Evolutionary conservation across 768 basidiomycete genomes (phyloP), one percentile per base, ranked within the genome.

Genomic region (Mycena galericulata): DNA sequence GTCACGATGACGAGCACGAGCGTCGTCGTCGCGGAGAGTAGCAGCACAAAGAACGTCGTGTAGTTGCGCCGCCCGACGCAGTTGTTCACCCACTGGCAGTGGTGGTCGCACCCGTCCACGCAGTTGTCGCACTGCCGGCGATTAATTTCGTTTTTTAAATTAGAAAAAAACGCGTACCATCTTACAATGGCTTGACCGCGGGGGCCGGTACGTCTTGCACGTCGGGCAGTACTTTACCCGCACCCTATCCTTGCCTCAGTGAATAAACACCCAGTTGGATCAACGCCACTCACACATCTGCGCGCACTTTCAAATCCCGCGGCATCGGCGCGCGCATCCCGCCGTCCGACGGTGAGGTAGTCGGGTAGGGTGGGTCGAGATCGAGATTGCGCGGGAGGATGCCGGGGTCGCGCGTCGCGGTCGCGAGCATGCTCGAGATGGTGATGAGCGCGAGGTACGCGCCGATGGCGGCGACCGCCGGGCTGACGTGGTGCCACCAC

Each of bases 21-120:
- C 3, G 92, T 90, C 45, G 89, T 80, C n/a, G 90, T 88, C 93
- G 90, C 87, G 38, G 89, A 88, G 43, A 91, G 77, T n/a, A 99
- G 84, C 71, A 97, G 89, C 0, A 88, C 89, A 69, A 97, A 90
- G 81, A 99, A 99, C n/a, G 90, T 86, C 20, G 95, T 92, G 77
- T 99, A 99, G 77, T 98, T 99, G 49, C 96, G 90, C 43, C 95
- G 88, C 9, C 98, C 98, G 43, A 99, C 87, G 77, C 98, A 99
- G 76, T 96, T 98, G 78, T 98, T 98, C 22, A 99, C 89, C 92
- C 92, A 93, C 75, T 91, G 91, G 69, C 92, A 94, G 75, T 95
- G 95, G 75, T 97, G 94, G 77, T 97, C 96, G 71, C 97, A 98
- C 12, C 92, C 91, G 71, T 98, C 97, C 18, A 98, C 95, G 75